Evolutionary conservation across 306 rosid genomes (phyloP), one percentile per base, ranked within the genome.

Genomic region (Prunus fruticosa): DNA sequence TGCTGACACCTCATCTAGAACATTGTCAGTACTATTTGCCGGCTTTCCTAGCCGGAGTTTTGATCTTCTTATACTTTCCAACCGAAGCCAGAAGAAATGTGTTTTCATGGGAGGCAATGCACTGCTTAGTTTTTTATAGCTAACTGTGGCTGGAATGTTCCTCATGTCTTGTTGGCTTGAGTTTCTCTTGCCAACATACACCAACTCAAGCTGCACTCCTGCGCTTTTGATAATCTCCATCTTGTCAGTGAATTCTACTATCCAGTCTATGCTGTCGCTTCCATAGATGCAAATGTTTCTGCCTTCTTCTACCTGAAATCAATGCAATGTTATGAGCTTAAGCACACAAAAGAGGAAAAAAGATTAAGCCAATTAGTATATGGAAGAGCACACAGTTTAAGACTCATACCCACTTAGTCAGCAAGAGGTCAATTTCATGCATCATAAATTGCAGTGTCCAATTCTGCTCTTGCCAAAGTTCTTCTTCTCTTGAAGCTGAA

Each of bases 271-370:
- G 79, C 62, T 77, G 61, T 72, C 75, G 81, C 93, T 82, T 68
- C 93, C 93, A 75, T 87, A 87, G 20, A 91, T 71, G 87, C 90
- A 91, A 14, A 91, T 46, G 22, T 74, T 72, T 74, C 78, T 87
- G 69, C 84, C 84, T 83, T 85, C 84, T 75, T 79, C 79, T 12
- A 87, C 90, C 96, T 88, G 85, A 67, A 76, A 84, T 13, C 67
- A 74, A 45, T 32, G 49, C 70, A 78, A 66, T 34, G 74, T 72
- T 27, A 76, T 38, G 43, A 72, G 45, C 64, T 22, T 50, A 50
- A 47, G 10, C 18, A 13, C 13, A 43, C 20, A 60, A 3, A 20
- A 3, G 34, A n/a, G 14, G 12, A 8, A 9, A 50, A 6, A 66
- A 10, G 8, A 46, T 49, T 16, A 54, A 23, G 18, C 5, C 11